Base-by-base conservation (phyloP, 805 yeast genomes). In the Saccharomycopsis synnaedendra region DNA sequence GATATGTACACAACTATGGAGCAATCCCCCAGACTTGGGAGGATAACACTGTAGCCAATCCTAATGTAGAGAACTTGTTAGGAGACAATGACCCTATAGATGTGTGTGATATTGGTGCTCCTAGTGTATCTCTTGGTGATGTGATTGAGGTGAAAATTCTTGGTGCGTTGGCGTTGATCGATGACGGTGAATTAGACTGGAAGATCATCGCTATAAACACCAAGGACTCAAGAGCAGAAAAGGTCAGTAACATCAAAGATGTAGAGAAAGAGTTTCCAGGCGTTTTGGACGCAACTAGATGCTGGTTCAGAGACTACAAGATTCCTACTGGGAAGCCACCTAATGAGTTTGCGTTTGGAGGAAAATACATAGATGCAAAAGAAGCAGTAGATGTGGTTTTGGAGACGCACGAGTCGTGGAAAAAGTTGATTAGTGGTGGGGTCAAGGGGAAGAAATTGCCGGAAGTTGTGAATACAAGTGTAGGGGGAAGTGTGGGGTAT, bases 271-370 rank as follows among this genome's bases (percentile, higher is more conserved):
- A 83, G 64, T 80, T 89, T 67, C 98, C 98, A 51, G 96, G 96
- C 47, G 73, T 93, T 51, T 72, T 93, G 62, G 85, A 95, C 64
- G 84, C 95, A 56, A 93, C 97, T 50, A 82, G 88, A 67, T 95
- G 85, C 69, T 93, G 98, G 98, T 93, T 93, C 80, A 84, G 94
- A 66, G 88, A 89, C 68, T 93, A 93, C 80, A 93, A 93, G 70
- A 76, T 88, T 58, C 97, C 98, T 47, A 98, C 90, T 66, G 98
- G 97, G 54, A 93, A 93, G 76, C 95, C 96, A 60, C 85, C 79
- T 69, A 93, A 93, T 70, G 84, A 83, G 68, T 90, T 93, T 66
- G 97, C 97, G n/a, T 88, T 87, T 80, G 76, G 85, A 52, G 98
- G 96, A 56, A 87, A 85, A 65, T 86, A 87, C 73, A 85, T 85